phyloP scores from a whole-genome alignment of 345 rosid species.

The Eutrema heterophyllum region DNA sequence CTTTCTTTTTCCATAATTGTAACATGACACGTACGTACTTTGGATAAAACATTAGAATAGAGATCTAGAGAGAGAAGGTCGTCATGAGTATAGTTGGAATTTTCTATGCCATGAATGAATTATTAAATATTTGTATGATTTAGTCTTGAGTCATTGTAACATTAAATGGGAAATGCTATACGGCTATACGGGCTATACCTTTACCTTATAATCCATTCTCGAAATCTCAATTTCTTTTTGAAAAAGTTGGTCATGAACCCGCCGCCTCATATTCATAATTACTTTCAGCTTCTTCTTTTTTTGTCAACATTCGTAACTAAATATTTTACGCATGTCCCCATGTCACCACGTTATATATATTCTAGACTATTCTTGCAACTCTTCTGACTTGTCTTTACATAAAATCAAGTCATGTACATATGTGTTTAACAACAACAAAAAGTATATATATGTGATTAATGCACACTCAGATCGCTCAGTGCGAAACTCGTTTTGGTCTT shows the following conservation, averaged over 20 bases:
- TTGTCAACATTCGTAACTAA: not conserved
- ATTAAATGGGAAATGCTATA: not conserved
- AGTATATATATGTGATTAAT: no score
- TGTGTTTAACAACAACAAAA: no score
- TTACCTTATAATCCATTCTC: slow-evolving; percentile 1
- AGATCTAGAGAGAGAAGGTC: not conserved
- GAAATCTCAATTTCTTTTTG: not conserved
- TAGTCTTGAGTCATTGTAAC: not conserved
- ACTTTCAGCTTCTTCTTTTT: not conserved
- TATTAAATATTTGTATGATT: not conserved
- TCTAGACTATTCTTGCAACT: slow-evolving; percentile 4
- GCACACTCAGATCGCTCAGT: no score
- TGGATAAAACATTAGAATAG: no score
- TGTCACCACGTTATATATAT: no score
- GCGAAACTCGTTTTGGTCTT: no score
- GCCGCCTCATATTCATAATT: slow-evolving; percentile 14
- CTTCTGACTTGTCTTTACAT: not conserved
- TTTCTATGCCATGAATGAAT: not conserved
- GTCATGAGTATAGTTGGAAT: not conserved
- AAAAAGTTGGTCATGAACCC: not conserved
- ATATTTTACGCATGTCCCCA: not conserved
- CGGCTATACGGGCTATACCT: no score
- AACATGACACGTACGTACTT: no score
- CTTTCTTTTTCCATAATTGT: no score
- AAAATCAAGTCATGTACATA: not conserved